Percentiles rank a stretch among this genome's conserved stretches.
These are phyloP conservation scores for Avena sativa DNA, from an alignment of 176 grass and related monocot species.

Conservation along the genomic window DNA sequence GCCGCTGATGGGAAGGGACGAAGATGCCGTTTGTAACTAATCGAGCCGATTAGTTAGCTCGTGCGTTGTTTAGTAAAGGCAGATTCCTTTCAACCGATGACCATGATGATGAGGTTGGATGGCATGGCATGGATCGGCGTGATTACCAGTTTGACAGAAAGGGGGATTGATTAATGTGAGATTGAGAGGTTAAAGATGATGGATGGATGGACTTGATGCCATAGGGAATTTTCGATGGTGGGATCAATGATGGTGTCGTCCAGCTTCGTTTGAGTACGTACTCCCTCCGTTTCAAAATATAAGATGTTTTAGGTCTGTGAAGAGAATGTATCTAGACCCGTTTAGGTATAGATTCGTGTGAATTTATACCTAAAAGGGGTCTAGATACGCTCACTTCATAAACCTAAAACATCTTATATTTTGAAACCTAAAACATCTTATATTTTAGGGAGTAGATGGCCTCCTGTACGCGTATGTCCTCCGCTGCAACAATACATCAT, in stretches of 20 bases:
- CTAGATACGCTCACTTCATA: too few relatives aligned
- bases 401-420: too few relatives aligned
- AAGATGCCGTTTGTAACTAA: neutral
- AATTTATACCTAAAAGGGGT: too few relatives aligned
- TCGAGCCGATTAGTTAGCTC: neutral
- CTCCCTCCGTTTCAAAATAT: too few relatives aligned
- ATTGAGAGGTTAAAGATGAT: neutral
- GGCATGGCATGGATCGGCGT: neutral
- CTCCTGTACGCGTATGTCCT: too few relatives aligned
- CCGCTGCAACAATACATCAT: too few relatives aligned
- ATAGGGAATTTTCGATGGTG: neutral
- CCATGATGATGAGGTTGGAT: neutral
- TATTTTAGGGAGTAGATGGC: too few relatives aligned
- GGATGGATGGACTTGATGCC: neutral
- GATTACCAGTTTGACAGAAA: neutral
- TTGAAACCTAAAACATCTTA: too few relatives aligned
- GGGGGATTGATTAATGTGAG: neutral
- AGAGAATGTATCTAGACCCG: too few relatives aligned
- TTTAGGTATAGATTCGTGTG: too few relatives aligned
- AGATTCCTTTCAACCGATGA: neutral
- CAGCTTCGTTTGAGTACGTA: neutral
- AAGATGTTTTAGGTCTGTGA: too few relatives aligned
- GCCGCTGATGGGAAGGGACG: neutral
- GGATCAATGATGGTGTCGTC: slow-evolving; percentile 18
- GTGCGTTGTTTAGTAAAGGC: neutral